Conservation (phyloP, 495 filamentous ascomycete genomes). For the Hypoxylon crocopeplum region DNA sequence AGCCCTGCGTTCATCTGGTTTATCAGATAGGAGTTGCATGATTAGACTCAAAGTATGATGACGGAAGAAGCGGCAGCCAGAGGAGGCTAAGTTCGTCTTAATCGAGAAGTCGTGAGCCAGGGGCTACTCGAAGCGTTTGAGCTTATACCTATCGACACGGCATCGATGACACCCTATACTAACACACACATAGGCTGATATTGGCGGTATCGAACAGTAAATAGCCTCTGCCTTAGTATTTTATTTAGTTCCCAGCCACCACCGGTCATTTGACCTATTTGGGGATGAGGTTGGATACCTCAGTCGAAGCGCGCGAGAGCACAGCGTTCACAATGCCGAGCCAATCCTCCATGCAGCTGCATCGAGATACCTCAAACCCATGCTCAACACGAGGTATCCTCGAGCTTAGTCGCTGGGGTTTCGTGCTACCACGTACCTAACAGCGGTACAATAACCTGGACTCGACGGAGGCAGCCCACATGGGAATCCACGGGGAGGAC, state of each 20-base stretch:
- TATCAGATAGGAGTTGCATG: not conserved
- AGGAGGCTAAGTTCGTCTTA: not conserved
- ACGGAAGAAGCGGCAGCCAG: not conserved
- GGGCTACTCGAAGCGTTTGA: slow-evolving; percentile 1
- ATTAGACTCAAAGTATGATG: not conserved
- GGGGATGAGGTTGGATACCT: slow-evolving; percentile 3
- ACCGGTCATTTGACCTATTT: slow-evolving; percentile 5
- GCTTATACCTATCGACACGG: slow-evolving; percentile 8
- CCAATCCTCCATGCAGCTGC: slow-evolving; percentile 6
- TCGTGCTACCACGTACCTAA: not conserved
- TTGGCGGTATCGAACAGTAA: not conserved
- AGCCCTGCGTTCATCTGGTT: not conserved
- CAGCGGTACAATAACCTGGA: not conserved
- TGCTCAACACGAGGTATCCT: slow-evolving; percentile 4
- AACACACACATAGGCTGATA: not conserved
- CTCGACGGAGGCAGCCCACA: not conserved
- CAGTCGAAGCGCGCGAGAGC: slow-evolving; percentile 9
- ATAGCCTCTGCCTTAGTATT: not conserved
- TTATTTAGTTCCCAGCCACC: not conserved
- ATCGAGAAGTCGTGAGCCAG: slow-evolving; percentile 6
- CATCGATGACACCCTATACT: not conserved
- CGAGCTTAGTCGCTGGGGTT: no score
- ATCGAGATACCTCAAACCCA: slow-evolving; percentile 4
- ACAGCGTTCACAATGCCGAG: slow-evolving; percentile 10
- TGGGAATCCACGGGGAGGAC: not conserved